These are phyloP conservation scores for Halteria grandinella DNA, from an alignment of 73 alveolate genomes.

Conservation along the genomic window DNA sequence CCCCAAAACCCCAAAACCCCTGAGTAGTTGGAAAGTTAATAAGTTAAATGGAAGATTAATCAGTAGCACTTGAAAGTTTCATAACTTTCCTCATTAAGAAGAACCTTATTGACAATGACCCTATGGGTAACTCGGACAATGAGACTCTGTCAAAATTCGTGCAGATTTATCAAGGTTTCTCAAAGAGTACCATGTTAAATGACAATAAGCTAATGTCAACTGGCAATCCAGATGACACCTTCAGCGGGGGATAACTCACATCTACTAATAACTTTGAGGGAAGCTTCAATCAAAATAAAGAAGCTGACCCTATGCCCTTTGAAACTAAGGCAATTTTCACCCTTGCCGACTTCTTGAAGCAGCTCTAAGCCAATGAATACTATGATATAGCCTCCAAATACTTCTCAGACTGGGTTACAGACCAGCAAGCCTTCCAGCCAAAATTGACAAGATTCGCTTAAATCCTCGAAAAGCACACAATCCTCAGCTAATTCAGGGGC, in stretches of 20 bases:
- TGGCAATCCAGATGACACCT: background rate
- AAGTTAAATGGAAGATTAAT: too few species aligned
- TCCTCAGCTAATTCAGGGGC: background rate
- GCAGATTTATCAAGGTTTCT: conserved; percentile 7
- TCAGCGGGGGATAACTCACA: too few species aligned
- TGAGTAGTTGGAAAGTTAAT: too few species aligned
- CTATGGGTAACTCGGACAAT: background rate
- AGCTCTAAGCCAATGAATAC: conserved; percentile 36
- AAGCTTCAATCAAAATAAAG: too few species aligned
- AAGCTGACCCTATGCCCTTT: conserved; percentile 2
- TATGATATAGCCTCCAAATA: conserved; percentile 36
- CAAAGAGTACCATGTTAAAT: background rate
- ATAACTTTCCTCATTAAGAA: background rate
- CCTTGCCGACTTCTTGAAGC: conserved; percentile 28
- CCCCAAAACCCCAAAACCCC: too few species aligned
- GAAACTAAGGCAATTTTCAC: conserved; percentile 37
- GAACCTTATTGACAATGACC: conserved; percentile 21
- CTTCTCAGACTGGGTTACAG: background rate
- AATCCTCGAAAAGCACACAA: conserved; percentile 29
- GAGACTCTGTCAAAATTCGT: conserved; percentile 29
- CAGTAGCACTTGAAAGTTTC: too few species aligned
- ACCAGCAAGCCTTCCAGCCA: too few species aligned
- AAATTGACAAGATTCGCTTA: too few species aligned
- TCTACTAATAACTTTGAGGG: too few species aligned
- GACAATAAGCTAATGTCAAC: background rate